Percentiles rank a stretch among this genome's conserved stretches.
These are phyloP conservation scores for Hygrocybe coccinea DNA, from an alignment of 768 basidiomycete species.

Conservation along the genomic window DNA sequence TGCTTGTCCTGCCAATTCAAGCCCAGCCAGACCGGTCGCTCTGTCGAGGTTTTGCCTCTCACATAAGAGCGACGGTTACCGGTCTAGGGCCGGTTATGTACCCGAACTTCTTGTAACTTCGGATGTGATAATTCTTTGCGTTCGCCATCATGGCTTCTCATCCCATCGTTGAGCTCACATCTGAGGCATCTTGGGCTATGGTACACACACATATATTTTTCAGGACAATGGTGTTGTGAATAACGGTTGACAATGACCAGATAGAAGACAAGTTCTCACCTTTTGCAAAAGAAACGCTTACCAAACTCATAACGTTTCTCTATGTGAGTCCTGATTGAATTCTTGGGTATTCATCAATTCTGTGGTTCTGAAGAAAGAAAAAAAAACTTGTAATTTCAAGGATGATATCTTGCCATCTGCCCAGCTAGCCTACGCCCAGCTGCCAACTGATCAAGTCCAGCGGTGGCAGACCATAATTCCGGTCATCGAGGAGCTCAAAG, in stretches of 20 bases:
- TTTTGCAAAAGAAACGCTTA: slow-evolving; percentile 80
- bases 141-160: slow-evolving; percentile 47
- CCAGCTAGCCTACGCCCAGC: slow-evolving; percentile 71
- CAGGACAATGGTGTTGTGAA: neutral
- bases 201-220: slow-evolving; percentile 43
- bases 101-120: no score
- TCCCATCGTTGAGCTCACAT: slow-evolving; percentile 72
- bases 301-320: slow-evolving; percentile 79
- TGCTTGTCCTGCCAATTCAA: no score
- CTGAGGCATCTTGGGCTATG: slow-evolving; percentile 83
- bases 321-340: slow-evolving; percentile 44
- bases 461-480: slow-evolving; percentile 86
- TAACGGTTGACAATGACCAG: slow-evolving; percentile 32
- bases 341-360: neutral
- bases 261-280: slow-evolving; percentile 91
- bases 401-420: slow-evolving; percentile 83
- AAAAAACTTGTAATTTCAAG: no score
- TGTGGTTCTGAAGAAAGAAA: neutral
- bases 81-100: no score
- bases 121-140: neutral
- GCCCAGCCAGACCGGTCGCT: no score
- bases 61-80: no score
- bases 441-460: slow-evolving; percentile 65
- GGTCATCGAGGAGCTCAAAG: slow-evolving; percentile 79
- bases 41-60: no score